Evolutionary conservation across 106 monocot species (phyloP), one percentile per base, ranked within the genome.

Genomic region (Dendrobium huoshanense): DNA sequence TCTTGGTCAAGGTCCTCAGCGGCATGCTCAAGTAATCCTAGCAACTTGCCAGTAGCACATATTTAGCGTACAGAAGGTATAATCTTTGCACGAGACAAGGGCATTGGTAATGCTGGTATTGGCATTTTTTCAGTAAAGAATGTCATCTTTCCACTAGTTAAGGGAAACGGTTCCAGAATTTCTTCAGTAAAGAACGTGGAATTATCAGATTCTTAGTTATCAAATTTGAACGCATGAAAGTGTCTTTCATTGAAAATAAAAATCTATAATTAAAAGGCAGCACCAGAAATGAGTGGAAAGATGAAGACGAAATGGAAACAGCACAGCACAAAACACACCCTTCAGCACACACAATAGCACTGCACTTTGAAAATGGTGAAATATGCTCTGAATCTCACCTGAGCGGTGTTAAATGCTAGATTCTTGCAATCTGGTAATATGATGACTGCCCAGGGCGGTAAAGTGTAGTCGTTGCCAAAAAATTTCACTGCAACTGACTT

Each of bases 391-490:
- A 48, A 81, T 37, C 75, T 85, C 75, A 98, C 94, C 97, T 91
- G 88, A 33, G 94, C 97, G 72, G 94, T 98, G 81, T 98, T 98
- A 80, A 88, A 98, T 77, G 90, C 97, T 40, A 94, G 90, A 84
- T 86, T 77, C 86, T 88, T 89, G 80, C 97, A 98, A 77, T 98
- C 97, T 11, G 94, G 92, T 79, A 98, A 85, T 77, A 98, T 88
- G 86, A 92, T 98, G 33, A 94, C 97, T 72, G 97, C 92, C 97
- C 97, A 98, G 44, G 97, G 94, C 55, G 87, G 89, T 79, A 98
- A 72, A 58, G 74, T 80, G 82, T 91, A 98, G 80, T 37, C 41
- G 81, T 84, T 75, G 18, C 85, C 92, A 83, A 92, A 88, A 79
- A 98, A 83, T 76, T 86, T 84, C 40, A 94, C 92, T 24, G n/a